Conservation (phyloP, 306 rosid species). For the Aeschynomene evenia region DNA sequence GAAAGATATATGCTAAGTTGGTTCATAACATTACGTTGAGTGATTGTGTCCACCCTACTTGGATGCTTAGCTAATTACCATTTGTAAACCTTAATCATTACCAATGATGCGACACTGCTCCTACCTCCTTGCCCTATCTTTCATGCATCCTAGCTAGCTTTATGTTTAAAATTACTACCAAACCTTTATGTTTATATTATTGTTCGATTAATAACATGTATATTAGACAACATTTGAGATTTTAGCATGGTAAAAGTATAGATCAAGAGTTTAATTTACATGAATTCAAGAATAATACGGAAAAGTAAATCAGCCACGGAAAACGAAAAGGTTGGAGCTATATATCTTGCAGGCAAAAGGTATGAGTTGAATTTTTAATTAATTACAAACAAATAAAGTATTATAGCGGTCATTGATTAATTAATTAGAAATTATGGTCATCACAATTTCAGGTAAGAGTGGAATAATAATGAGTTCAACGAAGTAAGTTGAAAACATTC, state of each 20-base stretch:
- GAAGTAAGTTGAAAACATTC: too few relatives aligned
- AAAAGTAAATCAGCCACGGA: too few relatives aligned
- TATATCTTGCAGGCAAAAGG: too few relatives aligned
- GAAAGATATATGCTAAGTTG: background rate
- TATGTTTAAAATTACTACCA: too few relatives aligned
- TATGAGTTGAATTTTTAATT: too few relatives aligned
- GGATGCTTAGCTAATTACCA: background rate
- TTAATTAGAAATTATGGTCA: too few relatives aligned
- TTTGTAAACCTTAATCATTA: conserved; percentile 19
- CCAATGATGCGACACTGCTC: conserved; percentile 26
- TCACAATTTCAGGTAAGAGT: too few relatives aligned
- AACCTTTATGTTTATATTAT: background rate
- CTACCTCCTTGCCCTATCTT: background rate
- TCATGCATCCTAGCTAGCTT: background rate
- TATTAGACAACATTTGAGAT: background rate
- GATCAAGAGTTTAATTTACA: background rate
- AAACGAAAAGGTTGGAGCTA: too few relatives aligned
- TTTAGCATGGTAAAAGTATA: background rate
- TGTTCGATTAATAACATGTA: background rate
- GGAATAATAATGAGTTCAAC: too few relatives aligned
- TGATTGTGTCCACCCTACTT: conserved; percentile 23
- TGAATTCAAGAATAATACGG: background rate
- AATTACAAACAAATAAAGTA: too few relatives aligned
- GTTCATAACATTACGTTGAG: background rate
- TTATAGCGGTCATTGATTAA: too few relatives aligned